phyloP scores from a whole-genome alignment of 1,139 yeast genomes.

The Geotrichum aggregatum region DNA sequence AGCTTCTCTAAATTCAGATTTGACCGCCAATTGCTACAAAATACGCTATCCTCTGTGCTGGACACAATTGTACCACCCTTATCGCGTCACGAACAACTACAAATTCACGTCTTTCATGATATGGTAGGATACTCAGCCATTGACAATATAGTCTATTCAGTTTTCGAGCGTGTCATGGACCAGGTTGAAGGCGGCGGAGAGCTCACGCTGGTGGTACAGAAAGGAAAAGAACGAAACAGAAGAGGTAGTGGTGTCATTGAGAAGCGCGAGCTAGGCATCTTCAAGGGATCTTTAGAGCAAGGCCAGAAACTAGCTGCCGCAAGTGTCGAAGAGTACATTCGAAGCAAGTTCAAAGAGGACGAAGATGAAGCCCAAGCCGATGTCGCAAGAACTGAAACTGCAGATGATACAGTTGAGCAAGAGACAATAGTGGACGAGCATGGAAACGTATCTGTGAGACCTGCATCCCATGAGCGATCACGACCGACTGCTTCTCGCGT shows the following conservation, averaged over 20 bases:
- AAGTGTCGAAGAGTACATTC: constrained; percentile 64
- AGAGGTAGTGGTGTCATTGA: constrained; percentile 39
- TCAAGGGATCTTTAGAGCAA: constrained; percentile 71
- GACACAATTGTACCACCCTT: constrained; percentile 55
- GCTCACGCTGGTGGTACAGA: constrained; percentile 48
- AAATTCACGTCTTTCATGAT: constrained; percentile 80
- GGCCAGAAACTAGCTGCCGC: constrained; percentile 91
- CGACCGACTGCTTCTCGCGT: constrained; percentile 37
- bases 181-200: constrained; percentile 87
- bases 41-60: constrained; percentile 46
- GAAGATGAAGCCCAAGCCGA: constrained; percentile 33
- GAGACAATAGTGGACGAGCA: constrained; percentile 22
- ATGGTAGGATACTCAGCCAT: constrained; percentile 66
- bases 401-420: constrained; percentile 1
- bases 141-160: constrained; percentile 58
- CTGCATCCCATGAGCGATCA: constrained; percentile 75
- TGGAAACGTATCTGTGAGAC: constrained; percentile 51
- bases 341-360: constrained; percentile 39
- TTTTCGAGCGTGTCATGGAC: constrained; percentile 76
- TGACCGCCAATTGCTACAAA: constrained; percentile 39
- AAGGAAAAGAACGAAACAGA: constrained; percentile 41
- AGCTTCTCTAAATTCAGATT: constrained; percentile 22
- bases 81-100: constrained; percentile 63
- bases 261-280: constrained; percentile 57
- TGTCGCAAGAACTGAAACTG: constrained; percentile 26